phyloP scores from a whole-genome alignment of 2,329 filamentous ascomycete species.

The Pyricularia sp. region DNA sequence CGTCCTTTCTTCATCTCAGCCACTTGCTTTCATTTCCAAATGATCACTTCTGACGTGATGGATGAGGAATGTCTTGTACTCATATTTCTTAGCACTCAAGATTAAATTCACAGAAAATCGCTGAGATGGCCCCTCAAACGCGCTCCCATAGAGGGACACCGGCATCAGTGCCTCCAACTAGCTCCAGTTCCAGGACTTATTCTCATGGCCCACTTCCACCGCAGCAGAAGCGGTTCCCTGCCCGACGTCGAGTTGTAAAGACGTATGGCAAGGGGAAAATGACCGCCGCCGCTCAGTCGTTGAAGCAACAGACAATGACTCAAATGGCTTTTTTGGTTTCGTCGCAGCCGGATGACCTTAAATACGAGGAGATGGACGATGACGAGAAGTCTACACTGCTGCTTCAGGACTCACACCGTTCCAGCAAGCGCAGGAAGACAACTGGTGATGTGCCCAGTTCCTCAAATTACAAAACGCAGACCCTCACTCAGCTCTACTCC shows the following conservation, averaged over 20 bases:
- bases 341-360: constrained; percentile 1
- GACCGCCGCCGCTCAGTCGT: constrained; percentile 3
- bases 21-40: not conserved
- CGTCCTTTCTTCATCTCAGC: not conserved
- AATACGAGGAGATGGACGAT: constrained; percentile 6
- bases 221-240: constrained; percentile 18
- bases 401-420: constrained; percentile 4
- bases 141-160: constrained; percentile 7
- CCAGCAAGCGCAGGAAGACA: constrained; percentile 16
- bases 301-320: constrained; percentile 21
- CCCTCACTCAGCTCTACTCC: constrained; percentile 20
- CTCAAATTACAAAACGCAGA: constrained; percentile 19
- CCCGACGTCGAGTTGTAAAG: constrained; percentile 12
- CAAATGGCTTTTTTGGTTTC: constrained; percentile 17
- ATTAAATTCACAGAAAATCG: not conserved
- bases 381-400: not conserved
- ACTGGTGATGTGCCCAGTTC: constrained; percentile 14
- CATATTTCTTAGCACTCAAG: not conserved
- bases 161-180: constrained; percentile 2
- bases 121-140: constrained; percentile 10
- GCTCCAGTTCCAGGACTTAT: constrained; percentile 10
- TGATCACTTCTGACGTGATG: not conserved
- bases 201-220: constrained; percentile 11
- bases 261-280: constrained; percentile 14
- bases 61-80: not conserved